These are phyloP conservation scores for Boletus rubescentipes DNA, from an alignment of 768 basidiomycete genomes.

Conservation along the genomic window DNA sequence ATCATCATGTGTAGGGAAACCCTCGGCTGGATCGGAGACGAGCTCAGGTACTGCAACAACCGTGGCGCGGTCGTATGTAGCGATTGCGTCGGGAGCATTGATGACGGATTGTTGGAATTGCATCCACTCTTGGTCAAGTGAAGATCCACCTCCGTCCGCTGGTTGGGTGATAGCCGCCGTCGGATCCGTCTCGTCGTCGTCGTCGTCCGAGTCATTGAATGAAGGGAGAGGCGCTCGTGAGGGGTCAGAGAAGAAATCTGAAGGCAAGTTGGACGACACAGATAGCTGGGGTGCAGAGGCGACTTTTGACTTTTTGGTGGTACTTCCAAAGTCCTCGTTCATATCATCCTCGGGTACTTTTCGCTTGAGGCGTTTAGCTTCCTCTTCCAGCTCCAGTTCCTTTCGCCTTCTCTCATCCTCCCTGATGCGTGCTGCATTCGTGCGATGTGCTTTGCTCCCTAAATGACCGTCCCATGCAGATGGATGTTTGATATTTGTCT, in stretches of 20 bases:
- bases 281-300: constrained; percentile 11
- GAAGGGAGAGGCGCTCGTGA: constrained; percentile 45
- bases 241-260: constrained; percentile 82
- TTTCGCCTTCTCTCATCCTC: constrained; percentile 51
- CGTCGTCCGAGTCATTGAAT: constrained; percentile 43
- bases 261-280: constrained; percentile 44
- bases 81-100: constrained; percentile 40
- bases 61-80: constrained; percentile 69
- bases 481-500: constrained; percentile 63
- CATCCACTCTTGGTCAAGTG: constrained; percentile 71
- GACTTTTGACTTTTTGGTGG: constrained; percentile 33
- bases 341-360: constrained; percentile 26
- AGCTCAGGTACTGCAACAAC: constrained; percentile 67
- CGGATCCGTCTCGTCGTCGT: constrained; percentile 35
- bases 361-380: constrained; percentile 38
- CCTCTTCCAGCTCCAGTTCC: constrained; percentile 36
- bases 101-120: constrained; percentile 68
- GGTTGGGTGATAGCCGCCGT: background rate
- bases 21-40: constrained; percentile 42
- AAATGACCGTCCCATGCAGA: constrained; percentile 88
- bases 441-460: constrained; percentile 77
- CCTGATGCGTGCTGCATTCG: constrained; percentile 55
- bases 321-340: constrained; percentile 22
- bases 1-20: constrained; percentile 44
- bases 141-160: constrained; percentile 14